Base-by-base conservation (phyloP, 345 rosid genomes). In the Draba incana region DNA sequence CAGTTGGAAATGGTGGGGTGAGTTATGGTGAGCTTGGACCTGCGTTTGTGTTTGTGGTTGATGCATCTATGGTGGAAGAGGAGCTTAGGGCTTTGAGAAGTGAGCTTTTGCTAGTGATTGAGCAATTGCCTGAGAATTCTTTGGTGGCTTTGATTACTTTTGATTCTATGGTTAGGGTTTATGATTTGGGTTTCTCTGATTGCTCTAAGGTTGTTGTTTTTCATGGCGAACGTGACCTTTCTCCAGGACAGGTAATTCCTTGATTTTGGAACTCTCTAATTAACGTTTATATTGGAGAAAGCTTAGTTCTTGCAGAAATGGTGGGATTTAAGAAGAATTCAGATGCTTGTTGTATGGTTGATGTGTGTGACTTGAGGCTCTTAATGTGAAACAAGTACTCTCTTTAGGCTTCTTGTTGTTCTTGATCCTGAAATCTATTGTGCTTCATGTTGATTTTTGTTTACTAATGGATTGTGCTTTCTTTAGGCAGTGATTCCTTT, bases 41-140 rank as follows among this genome's bases (percentile, higher is more conserved):
- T 15, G 93, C 86, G n/a, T 89, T 94, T 62, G 96, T 89, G 68
- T 94, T 94, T 48, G 86, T 94, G 2, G 84, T 91, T 62, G 97
- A 94, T 79, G 87, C 76, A 4, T 89, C 86, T 78, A 80, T 79
- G 77, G 84, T 13, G 12, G 87, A 77, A 76, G 96, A 84, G 46
- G 99, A 89, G 85, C 72, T 91, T 39, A 71, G 73, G 61, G 95
- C 84, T 25, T 75, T 94, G 67, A 85, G 86, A 79, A 83, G 79
- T 37, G 96, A 94, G 84, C 10, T 91, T 75, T 27, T 89, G 76
- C 79, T 84, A 10, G 89, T 87, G 49, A 71, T 94, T 37, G 96
- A 91, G 65, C 91, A 84, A 82, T 79, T 91, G 78, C 96, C 99
- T 0, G 98, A 89, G 66, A 84, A 75, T 64, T 82, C 92, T 0